Conservation (phyloP, 2,329 filamentous ascomycete genomes). For the Clonostachys byssicola region DNA sequence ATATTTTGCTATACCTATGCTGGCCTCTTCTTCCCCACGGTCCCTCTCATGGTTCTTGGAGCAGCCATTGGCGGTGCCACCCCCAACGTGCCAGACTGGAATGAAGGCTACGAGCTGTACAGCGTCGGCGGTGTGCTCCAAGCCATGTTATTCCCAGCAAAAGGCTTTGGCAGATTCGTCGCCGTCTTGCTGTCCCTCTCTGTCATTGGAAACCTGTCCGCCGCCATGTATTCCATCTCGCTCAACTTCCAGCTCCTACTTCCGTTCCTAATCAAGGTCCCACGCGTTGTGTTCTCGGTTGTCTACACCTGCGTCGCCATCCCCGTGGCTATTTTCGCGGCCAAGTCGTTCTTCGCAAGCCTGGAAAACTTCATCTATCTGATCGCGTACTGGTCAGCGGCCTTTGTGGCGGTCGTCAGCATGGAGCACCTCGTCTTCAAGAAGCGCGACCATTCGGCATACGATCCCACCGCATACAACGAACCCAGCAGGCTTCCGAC, state of each 20-base stretch:
- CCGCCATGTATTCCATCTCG: conserved; percentile 57
- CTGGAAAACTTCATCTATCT: conserved; percentile 53
- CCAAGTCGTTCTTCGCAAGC: conserved; percentile 48
- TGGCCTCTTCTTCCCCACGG: conserved; percentile 49
- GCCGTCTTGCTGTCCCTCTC: conserved; percentile 54
- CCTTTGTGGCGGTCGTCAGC: conserved; percentile 45
- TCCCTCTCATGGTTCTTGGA: conserved; percentile 58
- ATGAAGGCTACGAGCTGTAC: conserved; percentile 45
- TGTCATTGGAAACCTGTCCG: conserved; percentile 54
- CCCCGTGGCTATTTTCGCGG: conserved; percentile 48
- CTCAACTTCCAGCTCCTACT: conserved; percentile 61
- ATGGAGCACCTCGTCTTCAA: conserved; percentile 45
- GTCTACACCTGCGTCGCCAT: conserved; percentile 56
- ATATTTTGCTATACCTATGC: conserved; percentile 53
- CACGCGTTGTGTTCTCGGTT: conserved; percentile 53
- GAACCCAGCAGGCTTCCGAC: conserved; percentile 37
- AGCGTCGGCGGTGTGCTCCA: conserved; percentile 55
- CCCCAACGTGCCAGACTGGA: conserved; percentile 47
- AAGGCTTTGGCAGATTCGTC: conserved; percentile 59
- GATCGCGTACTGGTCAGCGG: conserved; percentile 55
- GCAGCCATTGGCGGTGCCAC: conserved; percentile 59
- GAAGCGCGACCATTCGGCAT: conserved; percentile 31
- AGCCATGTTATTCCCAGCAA: conserved; percentile 52
- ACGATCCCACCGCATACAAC: conserved; percentile 43
- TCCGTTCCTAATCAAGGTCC: conserved; percentile 49